Evolutionary conservation across 129 eudicot genomes (phyloP), one percentile per base, ranked within the genome.

Genomic region (Flaveria bidentis): DNA sequence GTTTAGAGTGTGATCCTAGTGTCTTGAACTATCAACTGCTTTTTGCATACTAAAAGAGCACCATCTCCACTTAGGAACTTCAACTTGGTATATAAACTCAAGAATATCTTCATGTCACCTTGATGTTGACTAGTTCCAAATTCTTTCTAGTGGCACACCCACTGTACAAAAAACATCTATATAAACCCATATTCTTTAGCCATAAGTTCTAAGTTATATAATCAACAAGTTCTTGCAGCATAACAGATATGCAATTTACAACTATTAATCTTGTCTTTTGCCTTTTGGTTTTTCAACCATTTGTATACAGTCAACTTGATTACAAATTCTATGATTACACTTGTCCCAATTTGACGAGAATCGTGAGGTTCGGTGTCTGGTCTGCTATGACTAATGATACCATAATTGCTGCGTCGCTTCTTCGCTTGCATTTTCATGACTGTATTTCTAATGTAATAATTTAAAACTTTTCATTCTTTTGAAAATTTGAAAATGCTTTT

Each of bases 381-480:
- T 86, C 92, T 49, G 97, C 94, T 69, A 88, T 91, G 77, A 67
- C 87, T 15, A 91, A 91, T 41, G 95, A 91, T 66, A 83, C 97
- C 22, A 86, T 95, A 68, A 85, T 91, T 69, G 95, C 95, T 67
- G 97, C 97, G 50, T 91, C 97, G 26, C 86, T 90, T 82, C 69
- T 90, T 67, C 93, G 96, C 81, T 66, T 90, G 72, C 96, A 90
- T 81, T 90, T 90, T 84, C 97, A 91, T 69, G 97, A 91, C 71
- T 91, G 97, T 65, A 86, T 91, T 64, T 90, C 87, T 42, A 86
- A 91, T 72, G 95, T 91, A 86, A 81, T 76, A 13, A 57, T 9
- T 12, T 56, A 39, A 5, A 11, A 0, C 2, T 72, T 30, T 58
- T 17, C 8, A 42, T 17, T 18, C 23, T 47, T 64, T 23, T 13